phyloP scores from a whole-genome alignment of 257 asterid species.

The Solanum pimpinellifolium region DNA sequence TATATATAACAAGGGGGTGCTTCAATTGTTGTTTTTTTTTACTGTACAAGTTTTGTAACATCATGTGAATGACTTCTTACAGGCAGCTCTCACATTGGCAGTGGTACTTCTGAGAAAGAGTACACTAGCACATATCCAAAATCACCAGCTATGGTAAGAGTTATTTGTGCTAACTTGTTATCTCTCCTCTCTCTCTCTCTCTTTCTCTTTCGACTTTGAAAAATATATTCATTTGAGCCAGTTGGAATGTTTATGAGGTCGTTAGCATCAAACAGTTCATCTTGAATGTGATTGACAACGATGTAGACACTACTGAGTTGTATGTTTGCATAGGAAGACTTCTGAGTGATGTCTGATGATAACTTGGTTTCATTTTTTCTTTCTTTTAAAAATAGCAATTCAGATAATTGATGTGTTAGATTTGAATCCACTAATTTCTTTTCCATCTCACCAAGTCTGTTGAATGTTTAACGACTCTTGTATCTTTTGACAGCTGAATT shows the following conservation, averaged over 20 bases:
- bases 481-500: not conserved
- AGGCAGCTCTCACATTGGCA: conserved; percentile 46
- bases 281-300: not conserved
- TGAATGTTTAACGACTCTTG: not conserved
- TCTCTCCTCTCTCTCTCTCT: not conserved
- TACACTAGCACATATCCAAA: conserved; percentile 15
- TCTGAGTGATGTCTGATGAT: not conserved
- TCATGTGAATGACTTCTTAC: conserved; percentile 5
- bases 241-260: not conserved
- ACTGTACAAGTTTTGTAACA: not conserved
- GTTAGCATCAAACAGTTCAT: not conserved
- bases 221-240: not conserved
- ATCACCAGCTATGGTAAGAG: conserved; percentile 40
- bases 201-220: not conserved
- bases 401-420: not conserved
- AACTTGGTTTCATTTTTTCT: not conserved
- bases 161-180: not conserved
- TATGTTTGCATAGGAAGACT: not conserved
- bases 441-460: not conserved
- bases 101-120: conserved; percentile 26
- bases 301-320: not conserved
- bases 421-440: not conserved
- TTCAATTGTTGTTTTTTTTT: not conserved
- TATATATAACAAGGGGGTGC: not conserved
- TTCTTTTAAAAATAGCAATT: not conserved